These are phyloP conservation scores for Dendrobium catenatum DNA, from an alignment of 106 monocot genomes.

Conservation along the genomic window DNA sequence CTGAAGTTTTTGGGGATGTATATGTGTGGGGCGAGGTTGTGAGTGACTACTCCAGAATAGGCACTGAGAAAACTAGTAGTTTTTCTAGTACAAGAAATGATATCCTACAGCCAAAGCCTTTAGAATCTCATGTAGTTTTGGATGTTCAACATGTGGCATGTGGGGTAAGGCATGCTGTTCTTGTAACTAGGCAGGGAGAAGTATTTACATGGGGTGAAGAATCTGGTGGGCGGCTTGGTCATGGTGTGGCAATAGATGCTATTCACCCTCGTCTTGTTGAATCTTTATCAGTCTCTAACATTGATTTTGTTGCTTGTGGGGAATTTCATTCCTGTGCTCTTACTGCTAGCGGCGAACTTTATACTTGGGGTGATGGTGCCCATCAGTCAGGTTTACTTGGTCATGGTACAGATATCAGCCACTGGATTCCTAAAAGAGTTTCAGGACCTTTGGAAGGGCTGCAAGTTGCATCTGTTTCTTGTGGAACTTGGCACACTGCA, in stretches of 20 bases:
- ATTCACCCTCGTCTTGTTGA: conserved; percentile 77
- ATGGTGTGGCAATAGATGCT: conserved; percentile 56
- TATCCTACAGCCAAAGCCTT: conserved; percentile 61
- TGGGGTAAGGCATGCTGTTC: conserved; percentile 81
- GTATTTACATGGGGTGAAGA: conserved; percentile 96
- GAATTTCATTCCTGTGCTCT: conserved; percentile 95
- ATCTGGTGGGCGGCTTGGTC: conserved; percentile 82
- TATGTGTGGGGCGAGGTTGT: conserved; percentile 77
- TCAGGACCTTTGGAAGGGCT: conserved; percentile 76
- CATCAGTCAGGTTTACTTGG: conserved; percentile 84
- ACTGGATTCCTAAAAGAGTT: conserved; percentile 93
- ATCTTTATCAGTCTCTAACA: conserved; percentile 41
- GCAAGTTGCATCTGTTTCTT: conserved; percentile 65
- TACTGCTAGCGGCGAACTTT: conserved; percentile 67
- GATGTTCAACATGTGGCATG: conserved; percentile 77
- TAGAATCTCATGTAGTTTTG: conserved; percentile 83
- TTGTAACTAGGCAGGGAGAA: conserved; percentile 81
- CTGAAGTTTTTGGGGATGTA: conserved; percentile 56
- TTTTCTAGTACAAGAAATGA: conserved; percentile 40
- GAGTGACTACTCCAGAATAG: conserved; percentile 26
- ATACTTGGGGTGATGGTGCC: conserved; percentile 93
- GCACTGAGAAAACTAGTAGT: conserved; percentile 25
- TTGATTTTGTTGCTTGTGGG: conserved; percentile 76
- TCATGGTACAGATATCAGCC: conserved; percentile 70
- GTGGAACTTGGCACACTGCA: conserved; percentile 96